Evolutionary conservation across 768 basidiomycete species (phyloP), one percentile per base, ranked within the genome.

Genomic region (Clathrus columnatus): DNA sequence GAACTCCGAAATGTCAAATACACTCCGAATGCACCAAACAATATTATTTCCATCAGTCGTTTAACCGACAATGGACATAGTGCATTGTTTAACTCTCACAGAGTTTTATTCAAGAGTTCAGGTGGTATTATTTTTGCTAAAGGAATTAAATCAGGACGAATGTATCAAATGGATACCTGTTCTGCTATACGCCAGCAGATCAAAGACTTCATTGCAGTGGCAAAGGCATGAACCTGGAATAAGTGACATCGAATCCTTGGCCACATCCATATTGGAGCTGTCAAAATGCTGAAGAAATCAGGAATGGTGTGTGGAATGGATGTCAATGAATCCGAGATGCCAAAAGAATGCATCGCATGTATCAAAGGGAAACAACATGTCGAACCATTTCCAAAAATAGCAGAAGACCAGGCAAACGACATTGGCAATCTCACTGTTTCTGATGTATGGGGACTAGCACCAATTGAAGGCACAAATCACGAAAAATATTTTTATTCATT

Each of bases 371-470:
- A 60, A 49, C 32, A 47, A 21, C 30, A 24, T 23, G 27, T 21
- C 36, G 23, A n/a, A 10, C 20, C 59, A 10, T 58, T 63, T 20
- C 60, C 59, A 16, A 24, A 17, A 20, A 56, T 61, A 11, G 55
- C 14, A 11, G 53, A 20, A 55, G 26, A 28, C 55, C 42, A 11
- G 20, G 20, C 17, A 28, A 54, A 0, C 51, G 48, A 0, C 10
- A 48, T 48, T 23, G 20, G 46, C 10, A 23, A 48, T 21, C 20
- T 48, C 18, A 54, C 77, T 8, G 68, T 75, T 56, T 61, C 64
- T 1, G 72, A 67, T 29, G 27, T 67, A 0, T 65, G 62, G 41
- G 59, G 66, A 2, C 61, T 59, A 57, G 24, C 52, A 30, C n/a
- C 16, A 29, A 32, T 41, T 53, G 48, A 56, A 36, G 49, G 17